Base-by-base conservation (phyloP, 768 basidiomycete species). In the Leccinellum albellum region DNA sequence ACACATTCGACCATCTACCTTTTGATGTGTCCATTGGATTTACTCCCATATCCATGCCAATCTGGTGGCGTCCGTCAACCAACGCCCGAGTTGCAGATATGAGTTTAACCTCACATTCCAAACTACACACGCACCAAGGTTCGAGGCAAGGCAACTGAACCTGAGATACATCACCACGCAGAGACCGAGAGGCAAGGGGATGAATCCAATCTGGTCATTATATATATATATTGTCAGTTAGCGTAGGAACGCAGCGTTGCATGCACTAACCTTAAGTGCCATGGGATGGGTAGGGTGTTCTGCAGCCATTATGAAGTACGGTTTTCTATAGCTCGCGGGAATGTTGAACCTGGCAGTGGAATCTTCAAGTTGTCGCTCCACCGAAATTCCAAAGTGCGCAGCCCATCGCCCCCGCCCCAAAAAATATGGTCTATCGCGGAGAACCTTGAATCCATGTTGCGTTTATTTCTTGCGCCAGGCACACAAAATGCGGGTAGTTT, bases 221-320 rank as follows among this genome's bases (percentile, higher is more conserved):
- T n/a, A 50, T 6, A 17, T n/a, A n/a, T n/a, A 15, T 26, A 31
- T 44, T 20, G 23, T 68, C 40, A 57, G 17, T 26, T 31, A 24
- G 15, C 20, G 33, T 35, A 3, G 44, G 44, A 35, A 24, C 31
- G 5, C 29, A 46, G 6, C 3, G 15, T 10, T 23, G 20, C 7
- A 15, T 29, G 44, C 20, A 31, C 13, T 14, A 4, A 42, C 26
- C 60, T 21, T 1, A 28, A 28, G 28, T 57, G 79, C 82, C 56
- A 82, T 80, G 2, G 84, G 76, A 61, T 82, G 82, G 60, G 79
- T 80, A 57, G 83, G 79, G 63, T 85, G 83, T 62, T 87, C 84
- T 61, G 87, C 84, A 51, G 73, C 66, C 1, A 70, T 63, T 47
- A 88, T 86, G 50, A 78, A 77, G 63, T 76, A 75, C 2, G 70